phyloP scores from a whole-genome alignment of 345 rosid species.

The Hypericum androsaemum region DNA sequence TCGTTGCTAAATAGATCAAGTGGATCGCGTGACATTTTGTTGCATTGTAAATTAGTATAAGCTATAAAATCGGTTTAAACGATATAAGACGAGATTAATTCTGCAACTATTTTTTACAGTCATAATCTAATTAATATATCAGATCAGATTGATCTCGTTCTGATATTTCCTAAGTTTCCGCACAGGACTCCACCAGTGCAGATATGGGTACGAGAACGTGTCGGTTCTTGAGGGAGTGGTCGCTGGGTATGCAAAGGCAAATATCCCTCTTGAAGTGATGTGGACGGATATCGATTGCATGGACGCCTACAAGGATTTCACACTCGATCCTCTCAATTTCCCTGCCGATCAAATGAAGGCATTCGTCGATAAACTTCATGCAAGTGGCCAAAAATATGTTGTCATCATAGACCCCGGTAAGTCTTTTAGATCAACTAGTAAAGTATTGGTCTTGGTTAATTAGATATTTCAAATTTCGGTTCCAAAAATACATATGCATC shows the following conservation, averaged over 20 bases:
- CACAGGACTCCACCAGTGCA: slow-evolving; percentile 67
- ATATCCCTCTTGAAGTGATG: slow-evolving; percentile 67
- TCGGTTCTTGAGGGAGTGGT: slow-evolving; percentile 48
- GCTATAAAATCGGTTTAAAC: too few species aligned
- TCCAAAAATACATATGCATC: too few species aligned
- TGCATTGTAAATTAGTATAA: too few species aligned
- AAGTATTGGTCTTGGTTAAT: neutral
- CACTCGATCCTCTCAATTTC: slow-evolving; percentile 58
- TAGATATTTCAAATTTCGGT: too few species aligned
- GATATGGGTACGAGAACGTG: slow-evolving; percentile 55
- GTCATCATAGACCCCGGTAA: slow-evolving; percentile 66
- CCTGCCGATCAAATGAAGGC: slow-evolving; percentile 36
- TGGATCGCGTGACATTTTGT: too few species aligned
- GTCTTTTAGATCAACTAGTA: neutral
- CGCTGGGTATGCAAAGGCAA: slow-evolving; percentile 54
- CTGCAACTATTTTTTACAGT: too few species aligned
- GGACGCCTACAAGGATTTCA: slow-evolving; percentile 62
- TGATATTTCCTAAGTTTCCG: neutral
- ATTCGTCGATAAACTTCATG: slow-evolving; percentile 40
- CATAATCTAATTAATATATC: too few species aligned
- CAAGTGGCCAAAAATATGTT: slow-evolving; percentile 55
- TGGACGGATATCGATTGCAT: slow-evolving; percentile 81
- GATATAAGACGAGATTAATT: too few species aligned
- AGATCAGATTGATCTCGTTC: neutral
- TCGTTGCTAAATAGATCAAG: too few species aligned